Evolutionary conservation across 2,329 filamentous ascomycete species (phyloP), one percentile per base, ranked within the genome.

Genomic region (Cryphonectria japonica): DNA sequence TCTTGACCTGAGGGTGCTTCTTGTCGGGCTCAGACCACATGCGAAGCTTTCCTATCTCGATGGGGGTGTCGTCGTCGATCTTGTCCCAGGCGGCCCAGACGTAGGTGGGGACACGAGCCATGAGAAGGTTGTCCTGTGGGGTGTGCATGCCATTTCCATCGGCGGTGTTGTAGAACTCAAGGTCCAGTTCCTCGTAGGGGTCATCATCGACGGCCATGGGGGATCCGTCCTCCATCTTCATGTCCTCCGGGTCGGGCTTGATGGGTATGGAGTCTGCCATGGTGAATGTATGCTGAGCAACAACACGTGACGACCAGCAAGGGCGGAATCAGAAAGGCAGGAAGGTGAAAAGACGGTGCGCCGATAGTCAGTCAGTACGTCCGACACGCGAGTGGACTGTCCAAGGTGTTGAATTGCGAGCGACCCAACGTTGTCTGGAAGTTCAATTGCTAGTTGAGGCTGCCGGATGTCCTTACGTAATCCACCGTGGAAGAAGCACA

Each of bases 71-170:
- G 73, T 95, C 92, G 76, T 93, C 91, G 19, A 97, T 82, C 75
- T 90, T 86, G 71, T 84, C 82, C 93, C 94, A 97, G 61, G 91
- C 87, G 75, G 95, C 89, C 90, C 93, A 96, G 70, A 97, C 85
- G 78, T 92, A 92, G 74, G 90, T 89, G 29, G 94, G 94, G 60
- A 97, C 85, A 74, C 93, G 91, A 67, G 93, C 91, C 66, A 97
- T 85, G 84, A 93, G 97, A 68, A 88, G 82, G 57, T 80, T 84
- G 73, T 82, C 83, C 66, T 82, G 81, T 6, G 79, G 77, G 69
- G 81, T 60, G 4, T 43, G 59, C 4, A 57, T 66, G 66, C 70
- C 81, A 69, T 79, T 80, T 3, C 79, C 75, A 3, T 77, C 62
- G 11, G 67, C 69, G n/a, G 74, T 72, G 70, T 80, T 77, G 73